phyloP scores from a whole-genome alignment of 495 filamentous ascomycete genomes.

The Thermochaetoides thermophila region DNA sequence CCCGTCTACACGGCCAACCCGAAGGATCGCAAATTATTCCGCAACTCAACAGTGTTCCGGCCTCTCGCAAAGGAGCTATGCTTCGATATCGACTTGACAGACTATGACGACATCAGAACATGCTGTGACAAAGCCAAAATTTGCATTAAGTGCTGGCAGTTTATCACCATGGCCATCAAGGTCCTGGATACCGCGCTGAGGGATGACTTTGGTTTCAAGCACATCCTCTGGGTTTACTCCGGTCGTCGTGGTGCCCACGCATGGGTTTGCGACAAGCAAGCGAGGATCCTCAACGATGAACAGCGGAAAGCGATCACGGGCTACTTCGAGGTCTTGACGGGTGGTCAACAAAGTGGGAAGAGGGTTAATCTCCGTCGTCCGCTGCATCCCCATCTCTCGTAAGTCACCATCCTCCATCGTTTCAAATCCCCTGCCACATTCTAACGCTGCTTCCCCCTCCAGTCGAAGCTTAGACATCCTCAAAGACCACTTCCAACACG shows the following conservation, averaged over 20 bases:
- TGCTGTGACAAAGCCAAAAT: slow-evolving; percentile 91
- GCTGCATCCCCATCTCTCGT: slow-evolving; percentile 77
- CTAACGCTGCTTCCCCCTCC: not conserved
- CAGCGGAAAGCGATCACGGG: slow-evolving; percentile 69
- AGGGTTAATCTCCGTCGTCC: slow-evolving; percentile 75
- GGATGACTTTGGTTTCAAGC: slow-evolving; percentile 90
- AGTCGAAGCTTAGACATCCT: slow-evolving; percentile 75
- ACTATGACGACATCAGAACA: slow-evolving; percentile 92
- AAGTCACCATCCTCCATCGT: slow-evolving; percentile 8
- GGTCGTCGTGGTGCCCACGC: slow-evolving; percentile 92
- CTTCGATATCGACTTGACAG: slow-evolving; percentile 98
- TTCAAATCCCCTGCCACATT: not conserved
- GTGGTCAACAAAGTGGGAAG: slow-evolving; percentile 73
- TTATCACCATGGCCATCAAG: slow-evolving; percentile 94
- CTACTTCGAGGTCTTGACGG: slow-evolving; percentile 76
- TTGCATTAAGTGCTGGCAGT: slow-evolving; percentile 87
- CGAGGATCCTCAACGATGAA: slow-evolving; percentile 66
- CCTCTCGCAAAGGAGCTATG: slow-evolving; percentile 84
- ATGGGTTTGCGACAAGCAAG: slow-evolving; percentile 92
- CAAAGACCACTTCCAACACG: slow-evolving; percentile 57
- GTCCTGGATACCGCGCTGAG: slow-evolving; percentile 72
- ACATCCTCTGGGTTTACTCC: slow-evolving; percentile 97
- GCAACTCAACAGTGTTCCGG: slow-evolving; percentile 55
- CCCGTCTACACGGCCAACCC: slow-evolving; percentile 90
- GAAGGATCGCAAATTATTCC: slow-evolving; percentile 76